Conservation (phyloP, 768 basidiomycete genomes). For the Boletus sensibilis region DNA sequence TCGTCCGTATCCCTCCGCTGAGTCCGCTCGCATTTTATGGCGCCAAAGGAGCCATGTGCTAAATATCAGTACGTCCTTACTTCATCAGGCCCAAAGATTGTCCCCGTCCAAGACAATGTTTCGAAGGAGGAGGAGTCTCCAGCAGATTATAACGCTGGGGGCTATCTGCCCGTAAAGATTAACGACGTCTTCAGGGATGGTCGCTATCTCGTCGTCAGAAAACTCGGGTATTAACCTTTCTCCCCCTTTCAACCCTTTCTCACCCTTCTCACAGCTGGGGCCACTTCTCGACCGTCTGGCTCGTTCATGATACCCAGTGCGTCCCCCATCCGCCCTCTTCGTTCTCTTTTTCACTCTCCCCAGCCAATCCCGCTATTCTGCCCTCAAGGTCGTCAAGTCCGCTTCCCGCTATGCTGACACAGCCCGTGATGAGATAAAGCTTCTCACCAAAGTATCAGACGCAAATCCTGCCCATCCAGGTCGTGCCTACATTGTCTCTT, state of each 20-base stretch:
- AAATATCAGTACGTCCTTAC: slow-evolving; percentile 79
- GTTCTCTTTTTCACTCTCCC: slow-evolving; percentile 14
- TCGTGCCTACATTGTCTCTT: slow-evolving; percentile 77
- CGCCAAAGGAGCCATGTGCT: slow-evolving; percentile 61
- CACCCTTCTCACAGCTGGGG: slow-evolving; percentile 65
- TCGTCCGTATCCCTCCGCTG: neutral
- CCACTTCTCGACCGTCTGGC: slow-evolving; percentile 94
- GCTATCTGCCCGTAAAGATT: slow-evolving; percentile 79
- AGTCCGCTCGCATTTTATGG: slow-evolving; percentile 49
- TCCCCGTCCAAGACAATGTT: slow-evolving; percentile 63
- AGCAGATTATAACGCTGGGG: slow-evolving; percentile 80
- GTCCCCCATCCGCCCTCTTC: slow-evolving; percentile 31
- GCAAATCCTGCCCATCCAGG: slow-evolving; percentile 78
- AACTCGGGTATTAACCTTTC: slow-evolving; percentile 66
- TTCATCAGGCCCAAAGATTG: slow-evolving; percentile 62
- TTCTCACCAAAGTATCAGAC: slow-evolving; percentile 72
- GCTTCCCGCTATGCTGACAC: slow-evolving; percentile 95
- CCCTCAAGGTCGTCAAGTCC: slow-evolving; percentile 94
- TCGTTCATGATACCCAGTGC: slow-evolving; percentile 74
- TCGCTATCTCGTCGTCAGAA: slow-evolving; percentile 83
- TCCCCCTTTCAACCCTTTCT: neutral
- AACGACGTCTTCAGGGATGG: slow-evolving; percentile 81
- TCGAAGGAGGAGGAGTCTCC: slow-evolving; percentile 80
- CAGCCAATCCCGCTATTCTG: slow-evolving; percentile 76
- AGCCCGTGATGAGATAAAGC: slow-evolving; percentile 93